Evolutionary conservation across 164 flowering plant species (phyloP), one percentile per base, ranked within the genome.

Genomic region (Saururus chinensis): DNA sequence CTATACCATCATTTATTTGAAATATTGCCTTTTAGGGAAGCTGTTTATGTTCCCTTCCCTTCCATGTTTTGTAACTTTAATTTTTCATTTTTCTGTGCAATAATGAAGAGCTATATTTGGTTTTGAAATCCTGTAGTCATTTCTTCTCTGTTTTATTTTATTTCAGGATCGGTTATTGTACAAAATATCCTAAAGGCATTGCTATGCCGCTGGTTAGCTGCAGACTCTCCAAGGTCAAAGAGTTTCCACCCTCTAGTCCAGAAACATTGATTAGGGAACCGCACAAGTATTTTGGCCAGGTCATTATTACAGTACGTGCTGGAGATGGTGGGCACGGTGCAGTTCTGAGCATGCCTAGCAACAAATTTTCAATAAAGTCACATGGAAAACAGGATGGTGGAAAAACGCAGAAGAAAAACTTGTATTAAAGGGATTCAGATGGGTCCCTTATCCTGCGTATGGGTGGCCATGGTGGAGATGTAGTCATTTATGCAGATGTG

Each of bases 251-350:
- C 10, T 68, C 78, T 6, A 67, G 42, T n/a, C 77, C 81, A 7
- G 75, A 72, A 20, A 37, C 80, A 6, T 65, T 84, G 53, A 56
- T 72, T 12, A 82, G 69, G 64, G 99, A 93, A 64, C 87, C 91
- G 9, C 99, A 88, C 78, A 93, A 90, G 71, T 90, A 84, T 59
- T 93, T 90, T 62, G 99, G 90, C 72, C 92, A 84, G 62, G 99
- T 79, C 7, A 56, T 83, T 55, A 85, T 93, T 64, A 88, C 97
- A 0, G 96, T 85, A 55, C 92, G 96, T 21, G 75, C 97, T 5
- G 99, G 99, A 19, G 97, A 93, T 70, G 97, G 99, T 19, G 99
- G 99, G 60, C 96, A 90, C 64, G 99, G 99, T 51, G 84, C 96
- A 4, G 60, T 87, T 61, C 89, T 93, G 59, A 75, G 68, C 48